Conservation (phyloP, 345 rosid genomes). For the Gossypioides kirkii region DNA sequence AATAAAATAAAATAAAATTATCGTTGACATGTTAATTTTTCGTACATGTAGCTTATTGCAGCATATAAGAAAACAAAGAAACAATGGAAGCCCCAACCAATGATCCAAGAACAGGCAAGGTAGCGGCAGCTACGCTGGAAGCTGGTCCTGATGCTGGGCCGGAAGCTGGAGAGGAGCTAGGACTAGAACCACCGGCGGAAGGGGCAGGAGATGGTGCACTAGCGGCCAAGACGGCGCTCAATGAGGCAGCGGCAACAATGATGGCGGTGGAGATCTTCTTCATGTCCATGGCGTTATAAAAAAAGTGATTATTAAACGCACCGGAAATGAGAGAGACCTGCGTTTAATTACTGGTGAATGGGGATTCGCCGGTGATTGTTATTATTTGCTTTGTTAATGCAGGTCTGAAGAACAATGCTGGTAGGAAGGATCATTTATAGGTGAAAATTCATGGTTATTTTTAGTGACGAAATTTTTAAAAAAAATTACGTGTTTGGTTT, state of each 20-base stretch:
- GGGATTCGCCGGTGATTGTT: not conserved
- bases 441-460: not conserved
- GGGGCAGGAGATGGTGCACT: constrained; percentile 10
- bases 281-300: constrained; percentile 45
- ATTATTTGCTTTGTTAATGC: not conserved
- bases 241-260: constrained; percentile 48
- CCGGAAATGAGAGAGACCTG: not conserved
- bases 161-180: constrained; percentile 30
- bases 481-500: not conserved
- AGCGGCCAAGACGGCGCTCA: constrained; percentile 50
- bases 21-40: not conserved
- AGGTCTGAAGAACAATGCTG: constrained; percentile 5
- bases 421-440: not conserved
- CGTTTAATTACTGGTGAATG: not conserved
- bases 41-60: constrained; percentile 29
- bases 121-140: constrained; percentile 27
- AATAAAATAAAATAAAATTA: too few species aligned
- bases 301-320: not conserved
- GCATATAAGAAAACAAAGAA: constrained; percentile 54
- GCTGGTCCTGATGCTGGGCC: constrained; percentile 29
- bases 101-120: constrained; percentile 54
- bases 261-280: constrained; percentile 62
- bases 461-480: not conserved
- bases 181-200: constrained; percentile 9
- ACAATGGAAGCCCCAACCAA: constrained; percentile 57